Evolutionary conservation across 2,329 filamentous ascomycete genomes (phyloP).

Genomic region (Thelonectria olida): DNA sequence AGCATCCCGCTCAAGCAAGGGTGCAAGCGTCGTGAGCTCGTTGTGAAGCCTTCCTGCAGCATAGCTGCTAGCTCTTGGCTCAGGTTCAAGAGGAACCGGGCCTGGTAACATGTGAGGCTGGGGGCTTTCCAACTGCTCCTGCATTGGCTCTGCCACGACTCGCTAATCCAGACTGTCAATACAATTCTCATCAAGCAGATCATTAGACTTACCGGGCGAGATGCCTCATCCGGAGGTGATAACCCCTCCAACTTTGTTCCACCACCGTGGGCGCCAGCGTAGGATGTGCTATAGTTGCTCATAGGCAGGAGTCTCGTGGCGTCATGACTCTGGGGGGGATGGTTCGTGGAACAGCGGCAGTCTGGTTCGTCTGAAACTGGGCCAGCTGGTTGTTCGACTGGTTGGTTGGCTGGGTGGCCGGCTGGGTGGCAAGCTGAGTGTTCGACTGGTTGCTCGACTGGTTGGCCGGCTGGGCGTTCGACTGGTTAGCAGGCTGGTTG

Average conservation of each 20-base stretch:
- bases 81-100: conserved; percentile 14
- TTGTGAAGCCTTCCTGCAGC: not conserved
- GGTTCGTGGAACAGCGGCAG: not conserved
- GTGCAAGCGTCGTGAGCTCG: conserved; percentile 14
- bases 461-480: not conserved
- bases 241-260: not conserved
- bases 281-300: conserved; percentile 14
- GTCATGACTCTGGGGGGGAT: not conserved
- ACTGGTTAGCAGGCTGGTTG: not conserved
- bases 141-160: conserved; percentile 13
- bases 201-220: conserved; percentile 5
- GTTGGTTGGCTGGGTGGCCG: not conserved
- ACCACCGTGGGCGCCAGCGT: not conserved
- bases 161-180: not conserved
- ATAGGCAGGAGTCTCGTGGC: not conserved
- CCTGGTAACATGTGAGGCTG: conserved; percentile 3
- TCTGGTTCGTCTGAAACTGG: not conserved
- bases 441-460: not conserved
- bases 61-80: conserved; percentile 5
- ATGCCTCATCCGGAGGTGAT: not conserved
- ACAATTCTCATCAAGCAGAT: not conserved
- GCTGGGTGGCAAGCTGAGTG: not conserved
- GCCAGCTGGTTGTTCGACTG: not conserved
- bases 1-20: conserved; percentile 4
- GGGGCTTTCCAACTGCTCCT: not conserved